Evolutionary conservation across 768 basidiomycete species (phyloP).

Genomic region (Boletus sp.): DNA sequence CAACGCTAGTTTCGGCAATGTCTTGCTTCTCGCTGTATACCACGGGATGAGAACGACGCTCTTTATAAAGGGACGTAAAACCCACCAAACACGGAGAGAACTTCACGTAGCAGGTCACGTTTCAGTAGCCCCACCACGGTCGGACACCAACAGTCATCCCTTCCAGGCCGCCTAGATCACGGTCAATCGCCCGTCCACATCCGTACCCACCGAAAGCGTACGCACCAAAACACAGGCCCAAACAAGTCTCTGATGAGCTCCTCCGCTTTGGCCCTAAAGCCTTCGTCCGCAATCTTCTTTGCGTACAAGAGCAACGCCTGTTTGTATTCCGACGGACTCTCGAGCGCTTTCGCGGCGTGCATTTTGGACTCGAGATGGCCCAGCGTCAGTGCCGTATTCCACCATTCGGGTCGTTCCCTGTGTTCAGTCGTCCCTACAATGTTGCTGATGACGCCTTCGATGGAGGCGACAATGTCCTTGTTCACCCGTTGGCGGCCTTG

Average conservation of each 20-base stretch:
- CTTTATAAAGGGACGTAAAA: slow-evolving; percentile 3
- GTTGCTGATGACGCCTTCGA: slow-evolving; percentile 55
- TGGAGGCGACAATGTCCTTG: slow-evolving; percentile 53
- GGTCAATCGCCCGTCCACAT: not conserved
- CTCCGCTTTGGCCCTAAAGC: slow-evolving; percentile 83
- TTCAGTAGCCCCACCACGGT: slow-evolving; percentile 70
- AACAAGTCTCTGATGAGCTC: slow-evolving; percentile 89
- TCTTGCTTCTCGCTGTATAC: slow-evolving; percentile 65
- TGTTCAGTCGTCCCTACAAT: slow-evolving; percentile 38
- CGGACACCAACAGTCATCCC: slow-evolving; percentile 64
- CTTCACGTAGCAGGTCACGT: slow-evolving; percentile 81
- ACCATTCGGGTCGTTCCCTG: slow-evolving; percentile 68
- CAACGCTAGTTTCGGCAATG: slow-evolving; percentile 66
- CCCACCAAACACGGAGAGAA: slow-evolving; percentile 76
- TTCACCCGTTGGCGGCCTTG: slow-evolving; percentile 61
- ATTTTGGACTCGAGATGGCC: slow-evolving; percentile 86
- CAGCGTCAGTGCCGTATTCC: slow-evolving; percentile 78
- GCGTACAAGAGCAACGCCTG: slow-evolving; percentile 74
- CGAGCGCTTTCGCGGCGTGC: slow-evolving; percentile 69
- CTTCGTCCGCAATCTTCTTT: slow-evolving; percentile 85
- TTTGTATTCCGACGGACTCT: slow-evolving; percentile 85
- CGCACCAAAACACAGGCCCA: slow-evolving; percentile 88
- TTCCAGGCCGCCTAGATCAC: slow-evolving; percentile 58
- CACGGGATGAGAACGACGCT: slow-evolving; percentile 5
- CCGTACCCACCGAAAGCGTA: slow-evolving; percentile 11